Evolutionary conservation across 805 yeast species (phyloP), one percentile per base, ranked within the genome.

Genomic region (Wickerhamomyces queroliae): DNA sequence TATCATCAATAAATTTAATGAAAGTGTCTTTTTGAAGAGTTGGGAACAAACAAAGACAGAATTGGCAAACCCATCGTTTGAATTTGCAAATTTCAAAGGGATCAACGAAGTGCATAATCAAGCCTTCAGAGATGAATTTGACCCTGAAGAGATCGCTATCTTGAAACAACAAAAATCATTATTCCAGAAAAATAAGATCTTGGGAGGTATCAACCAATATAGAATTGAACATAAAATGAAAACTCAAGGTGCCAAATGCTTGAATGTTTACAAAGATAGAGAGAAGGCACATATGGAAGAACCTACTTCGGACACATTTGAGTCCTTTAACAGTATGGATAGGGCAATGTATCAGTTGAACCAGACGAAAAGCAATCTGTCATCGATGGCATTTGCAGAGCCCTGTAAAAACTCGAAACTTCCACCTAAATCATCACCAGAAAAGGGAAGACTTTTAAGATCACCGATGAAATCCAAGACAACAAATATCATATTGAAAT

Each of bases 201-300:
- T 42, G 13, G 10, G 10, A 15, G 46, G 46, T 2, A 11, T 27
- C 17, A 37, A 37, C 7, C 46, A 43, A 26, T 38, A 37, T 34
- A 27, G 39, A 33, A 11, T 27, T 15, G 38, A 37, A 23, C n/a
- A 24, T 11, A 21, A 15, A 10, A 37, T 35, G 19, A 23, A 24
- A 11, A 31, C 28, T 4, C 7, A 19, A 7, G 33, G 30, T 3
- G 5, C 18, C 19, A 62, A 58, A 10, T 66, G 52, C 7, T 63
- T 54, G 2, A 30, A 26, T 8, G 61, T 53, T 0, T 63, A 60
- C 1, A 66, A 63, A 2, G 65, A 65, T 1, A 65, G 61, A 11
- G 68, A 62, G 3, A 58, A 57, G 15, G 63, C 61, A 2, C 66
- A 17, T 10, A 17, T 18, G 30, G 25, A 26, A 16, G 17, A 12